These are phyloP conservation scores for Ophiostoma sp. DNA, from an alignment of 2,329 filamentous ascomycete genomes.

Conservation along the genomic window DNA sequence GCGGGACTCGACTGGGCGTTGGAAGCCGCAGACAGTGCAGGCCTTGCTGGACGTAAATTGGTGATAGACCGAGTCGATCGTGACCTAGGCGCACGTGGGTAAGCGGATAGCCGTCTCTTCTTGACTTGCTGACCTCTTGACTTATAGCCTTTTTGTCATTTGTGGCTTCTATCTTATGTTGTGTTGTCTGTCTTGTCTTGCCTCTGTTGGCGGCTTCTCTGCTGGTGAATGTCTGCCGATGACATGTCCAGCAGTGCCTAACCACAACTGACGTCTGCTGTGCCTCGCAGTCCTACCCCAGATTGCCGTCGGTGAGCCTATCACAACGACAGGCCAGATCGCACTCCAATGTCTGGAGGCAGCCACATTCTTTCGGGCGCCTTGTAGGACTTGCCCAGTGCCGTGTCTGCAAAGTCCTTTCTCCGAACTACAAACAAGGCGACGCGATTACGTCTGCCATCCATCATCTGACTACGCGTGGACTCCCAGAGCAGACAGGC, in stretches of 20 bases:
- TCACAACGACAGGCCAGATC: not conserved
- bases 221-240: not conserved
- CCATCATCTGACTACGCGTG: not conserved
- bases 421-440: not conserved
- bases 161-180: not conserved
- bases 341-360: not conserved
- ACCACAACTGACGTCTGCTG: not conserved
- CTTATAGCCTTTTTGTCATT: not conserved
- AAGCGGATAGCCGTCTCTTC: too few relatives aligned
- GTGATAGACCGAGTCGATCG: too few relatives aligned
- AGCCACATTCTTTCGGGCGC: not conserved
- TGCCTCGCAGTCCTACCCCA: not conserved
- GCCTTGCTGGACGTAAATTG: too few relatives aligned
- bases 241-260: not conserved
- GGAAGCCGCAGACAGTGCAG: too few relatives aligned
- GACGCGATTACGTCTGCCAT: not conserved
- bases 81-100: too few relatives aligned
- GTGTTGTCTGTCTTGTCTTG: not conserved
- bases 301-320: not conserved
- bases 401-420: too few relatives aligned
- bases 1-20: too few relatives aligned
- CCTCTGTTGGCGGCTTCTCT: not conserved
- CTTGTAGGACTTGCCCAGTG: too few relatives aligned
- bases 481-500: not conserved
- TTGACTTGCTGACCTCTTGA: too few relatives aligned